Base-by-base conservation (phyloP, 2,329 filamentous ascomycete species). In the Scedosporium aurantiacum region DNA sequence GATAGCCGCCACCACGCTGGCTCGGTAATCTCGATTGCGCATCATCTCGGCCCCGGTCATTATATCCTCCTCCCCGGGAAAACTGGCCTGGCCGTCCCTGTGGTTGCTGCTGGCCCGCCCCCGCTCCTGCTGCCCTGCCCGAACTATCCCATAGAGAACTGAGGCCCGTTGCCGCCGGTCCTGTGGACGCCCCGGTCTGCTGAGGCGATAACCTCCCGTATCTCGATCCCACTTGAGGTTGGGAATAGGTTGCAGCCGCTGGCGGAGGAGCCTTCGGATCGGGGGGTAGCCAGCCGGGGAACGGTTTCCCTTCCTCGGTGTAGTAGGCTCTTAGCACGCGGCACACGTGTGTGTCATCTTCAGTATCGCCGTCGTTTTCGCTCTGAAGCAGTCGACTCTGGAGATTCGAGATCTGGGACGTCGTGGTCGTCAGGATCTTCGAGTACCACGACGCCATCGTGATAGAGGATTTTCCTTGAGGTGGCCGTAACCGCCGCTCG, bases 311-410 rank as follows among this genome's bases (percentile, higher is more conserved):
- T 70, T 95, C 94, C 73, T 97, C 92, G 59, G 80, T 84, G 79
- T 99, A 97, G 81, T 97, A 96, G 68, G 86, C 88, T 68, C 94
- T 89, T 27, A 99, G 84, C 41, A 96, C 91, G 68, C 94, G 90
- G 75, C 90, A 95, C 69, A 97, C 89, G 77, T 97, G 91, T 2
- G 91, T 95, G 76, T 96, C 91, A 76, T 97, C 92, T 75, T 95
- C 83, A 64, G 85, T 87, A 70, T 89, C 86, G 74, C 87, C 86
- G 73, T 88, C 86, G 67, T 80, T 78, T 66, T 88, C 85, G 71
- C 79, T 78, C 66, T 81, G 76, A 61, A 89, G 83, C 65, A 92
- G 84, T 64, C 90, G 85, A 64, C 87, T 87, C 68, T 83, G 82
- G 60, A 86, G 80, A 67, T 83, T 82, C 66, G 82, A 83, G 70